Percentiles rank a stretch among this genome's conserved stretches.
These are phyloP conservation scores for Sicyos baderoa DNA, from an alignment of 306 rosid species.

Conservation along the genomic window DNA sequence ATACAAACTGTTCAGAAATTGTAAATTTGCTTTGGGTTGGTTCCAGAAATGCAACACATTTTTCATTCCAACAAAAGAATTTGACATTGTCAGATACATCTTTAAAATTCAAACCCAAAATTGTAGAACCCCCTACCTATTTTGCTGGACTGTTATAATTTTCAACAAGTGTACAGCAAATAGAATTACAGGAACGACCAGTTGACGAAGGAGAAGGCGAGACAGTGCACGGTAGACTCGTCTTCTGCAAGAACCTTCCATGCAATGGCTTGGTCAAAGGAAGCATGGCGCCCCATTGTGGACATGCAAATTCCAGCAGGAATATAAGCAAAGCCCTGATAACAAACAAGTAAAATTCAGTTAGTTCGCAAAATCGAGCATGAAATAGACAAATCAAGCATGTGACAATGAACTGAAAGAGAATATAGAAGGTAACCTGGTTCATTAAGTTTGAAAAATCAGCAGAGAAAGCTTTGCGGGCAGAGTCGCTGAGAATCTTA, in stretches of 20 bases:
- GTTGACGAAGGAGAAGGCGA: conserved; percentile 77
- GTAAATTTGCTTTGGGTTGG: conserved; percentile 2
- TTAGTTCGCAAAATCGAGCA: neutral
- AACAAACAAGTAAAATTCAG: neutral
- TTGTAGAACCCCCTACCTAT: neutral
- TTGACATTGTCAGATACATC: neutral
- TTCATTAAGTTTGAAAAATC: conserved; percentile 84
- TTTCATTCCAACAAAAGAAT: conserved; percentile 14
- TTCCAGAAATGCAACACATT: neutral
- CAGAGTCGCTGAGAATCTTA: conserved; percentile 68
- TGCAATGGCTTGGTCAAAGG: conserved; percentile 77
- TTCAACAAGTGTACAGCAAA: conserved; percentile 9
- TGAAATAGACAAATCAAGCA: neutral
- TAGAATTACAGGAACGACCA: conserved; percentile 85
- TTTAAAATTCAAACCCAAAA: conserved; percentile 1
- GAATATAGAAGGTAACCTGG: conserved; percentile 35
- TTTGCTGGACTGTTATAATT: neutral
- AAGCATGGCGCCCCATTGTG: conserved; percentile 73
- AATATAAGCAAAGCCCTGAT: conserved; percentile 66
- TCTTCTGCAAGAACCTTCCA: conserved; percentile 85
- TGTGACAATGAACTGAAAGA: neutral
- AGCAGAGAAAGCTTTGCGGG: conserved; percentile 60
- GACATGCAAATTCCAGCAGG: conserved; percentile 91
- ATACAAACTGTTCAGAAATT: neutral
- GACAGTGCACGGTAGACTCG: conserved; percentile 66